phyloP scores from a whole-genome alignment of 2,329 filamentous ascomycete species.

The Epichloe brachyelytri region DNA sequence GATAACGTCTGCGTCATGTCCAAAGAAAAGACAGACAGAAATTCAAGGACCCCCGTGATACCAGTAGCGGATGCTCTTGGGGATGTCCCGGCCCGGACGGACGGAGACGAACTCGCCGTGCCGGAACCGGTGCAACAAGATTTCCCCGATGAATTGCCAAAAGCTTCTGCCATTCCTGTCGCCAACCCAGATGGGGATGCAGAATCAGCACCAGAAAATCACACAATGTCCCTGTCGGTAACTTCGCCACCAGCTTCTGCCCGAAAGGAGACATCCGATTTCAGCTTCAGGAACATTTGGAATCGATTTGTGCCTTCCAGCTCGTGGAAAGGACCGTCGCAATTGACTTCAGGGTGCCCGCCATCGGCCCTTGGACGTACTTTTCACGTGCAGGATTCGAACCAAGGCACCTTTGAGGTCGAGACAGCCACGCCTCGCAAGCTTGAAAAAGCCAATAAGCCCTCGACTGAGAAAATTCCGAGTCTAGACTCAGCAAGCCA shows the following conservation, averaged over 20 bases:
- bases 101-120: not conserved
- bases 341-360: conserved; percentile 1
- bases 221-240: not conserved
- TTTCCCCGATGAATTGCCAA: too few relatives aligned
- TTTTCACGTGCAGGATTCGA: not conserved
- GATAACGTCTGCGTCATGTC: not conserved
- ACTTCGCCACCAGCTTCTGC: not conserved
- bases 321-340: conserved; percentile 13
- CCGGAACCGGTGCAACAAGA: not conserved
- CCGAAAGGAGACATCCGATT: conserved; percentile 5
- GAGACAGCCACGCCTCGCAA: not conserved
- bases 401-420: not conserved
- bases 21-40: not conserved
- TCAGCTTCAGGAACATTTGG: conserved; percentile 13
- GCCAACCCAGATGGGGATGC: not conserved
- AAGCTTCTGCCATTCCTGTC: not conserved
- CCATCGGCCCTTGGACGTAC: not conserved
- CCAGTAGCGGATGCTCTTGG: not conserved
- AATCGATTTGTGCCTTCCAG: conserved; percentile 13
- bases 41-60: too few relatives aligned
- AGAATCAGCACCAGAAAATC: not conserved
- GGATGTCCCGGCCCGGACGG: not conserved
- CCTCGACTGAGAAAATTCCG: not conserved
- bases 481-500: not conserved
- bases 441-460: not conserved